Percentiles rank a stretch among this genome's conserved stretches.
Conservation (phyloP, 208 protist species). For the Crithidia acanthocephali region DNA sequence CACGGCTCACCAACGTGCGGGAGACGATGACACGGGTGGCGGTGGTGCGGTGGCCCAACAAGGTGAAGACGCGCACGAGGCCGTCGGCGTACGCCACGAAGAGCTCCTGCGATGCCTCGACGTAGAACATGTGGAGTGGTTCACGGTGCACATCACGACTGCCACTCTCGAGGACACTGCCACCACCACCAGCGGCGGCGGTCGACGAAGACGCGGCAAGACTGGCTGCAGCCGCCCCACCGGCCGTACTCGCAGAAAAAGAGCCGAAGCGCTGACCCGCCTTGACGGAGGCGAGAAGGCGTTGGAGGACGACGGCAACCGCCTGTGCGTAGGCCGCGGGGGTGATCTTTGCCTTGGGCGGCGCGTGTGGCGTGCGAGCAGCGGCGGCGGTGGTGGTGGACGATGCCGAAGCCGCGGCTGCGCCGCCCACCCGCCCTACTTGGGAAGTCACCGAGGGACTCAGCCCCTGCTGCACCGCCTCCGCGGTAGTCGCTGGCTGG, state of each 20-base stretch:
- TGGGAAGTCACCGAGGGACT: not conserved
- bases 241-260: not conserved
- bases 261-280: slow-evolving; percentile 16
- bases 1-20: slow-evolving; percentile 58
- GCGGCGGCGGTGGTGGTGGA: not conserved
- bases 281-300: slow-evolving; percentile 36
- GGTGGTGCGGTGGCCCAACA: slow-evolving; percentile 55
- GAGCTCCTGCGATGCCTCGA: slow-evolving; percentile 63
- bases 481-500: too few relatives aligned
- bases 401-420: not conserved
- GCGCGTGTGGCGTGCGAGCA: not conserved
- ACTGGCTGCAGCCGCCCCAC: not conserved
- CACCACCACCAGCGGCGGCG: not conserved
- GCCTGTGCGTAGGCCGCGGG: slow-evolving; percentile 40
- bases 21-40: slow-evolving; percentile 73
- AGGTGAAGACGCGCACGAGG: slow-evolving; percentile 67
- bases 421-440: not conserved
- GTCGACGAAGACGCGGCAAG: not conserved
- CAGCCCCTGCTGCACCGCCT: not conserved
- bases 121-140: slow-evolving; percentile 60
- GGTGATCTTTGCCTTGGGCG: slow-evolving; percentile 13
- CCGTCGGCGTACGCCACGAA: slow-evolving; percentile 78
- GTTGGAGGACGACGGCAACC: slow-evolving; percentile 60
- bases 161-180: slow-evolving; percentile 4
- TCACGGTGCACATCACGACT: slow-evolving; percentile 51